Evolutionary conservation across 1,139 yeast species (phyloP).

Genomic region (Saccharomyces hybrid): DNA sequence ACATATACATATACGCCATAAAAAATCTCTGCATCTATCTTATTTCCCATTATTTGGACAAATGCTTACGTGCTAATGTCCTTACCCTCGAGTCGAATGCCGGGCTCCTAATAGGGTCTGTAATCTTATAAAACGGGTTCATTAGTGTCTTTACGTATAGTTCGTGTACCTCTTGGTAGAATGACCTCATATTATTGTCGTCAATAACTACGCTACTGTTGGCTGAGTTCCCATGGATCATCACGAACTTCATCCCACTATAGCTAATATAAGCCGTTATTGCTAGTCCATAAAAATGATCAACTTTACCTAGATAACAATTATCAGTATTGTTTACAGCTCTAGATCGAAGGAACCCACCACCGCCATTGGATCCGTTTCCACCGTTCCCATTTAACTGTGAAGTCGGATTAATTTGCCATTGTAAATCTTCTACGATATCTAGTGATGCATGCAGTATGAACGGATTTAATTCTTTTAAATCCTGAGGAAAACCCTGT

Average conservation of each 20-base stretch:
- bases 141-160: slow-evolving; percentile 75
- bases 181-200: slow-evolving; percentile 74
- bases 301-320: slow-evolving; percentile 67
- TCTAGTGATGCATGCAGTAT: slow-evolving; percentile 84
- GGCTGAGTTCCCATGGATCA: slow-evolving; percentile 53
- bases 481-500: slow-evolving; percentile 51
- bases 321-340: slow-evolving; percentile 20
- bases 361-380: slow-evolving; percentile 8
- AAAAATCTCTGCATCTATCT: background rate
- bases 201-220: slow-evolving; percentile 35
- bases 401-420: slow-evolving; percentile 49
- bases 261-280: slow-evolving; percentile 83
- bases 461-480: slow-evolving; percentile 78
- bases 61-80: slow-evolving; percentile 65
- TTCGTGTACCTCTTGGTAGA: slow-evolving; percentile 80
- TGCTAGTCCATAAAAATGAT: slow-evolving; percentile 72
- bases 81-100: slow-evolving; percentile 72
- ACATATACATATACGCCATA: background rate
- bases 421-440: slow-evolving; percentile 79
- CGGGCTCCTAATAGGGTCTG: slow-evolving; percentile 65
- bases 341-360: slow-evolving; percentile 23
- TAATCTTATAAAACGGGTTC: slow-evolving; percentile 78
- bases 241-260: slow-evolving; percentile 73
- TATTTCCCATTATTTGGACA: slow-evolving; percentile 23
- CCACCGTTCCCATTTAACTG: slow-evolving; percentile 9